Percentiles rank a stretch among this genome's conserved stretches.
Conservation (phyloP, 345 rosid species). For the Euphorbia lathyris region DNA sequence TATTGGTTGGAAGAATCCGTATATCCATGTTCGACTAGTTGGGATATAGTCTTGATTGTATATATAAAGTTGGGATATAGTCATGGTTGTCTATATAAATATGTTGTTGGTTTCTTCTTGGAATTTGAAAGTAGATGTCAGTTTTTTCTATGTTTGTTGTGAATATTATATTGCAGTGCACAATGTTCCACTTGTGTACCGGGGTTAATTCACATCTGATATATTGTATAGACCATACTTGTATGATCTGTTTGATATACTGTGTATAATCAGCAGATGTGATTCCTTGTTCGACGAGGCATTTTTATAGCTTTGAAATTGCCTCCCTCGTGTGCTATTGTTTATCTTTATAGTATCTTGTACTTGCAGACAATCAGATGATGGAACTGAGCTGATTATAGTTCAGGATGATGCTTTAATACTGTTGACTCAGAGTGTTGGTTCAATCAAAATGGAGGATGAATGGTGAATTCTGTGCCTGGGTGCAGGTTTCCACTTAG, state of each 20-base stretch:
- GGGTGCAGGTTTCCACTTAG: too few species aligned
- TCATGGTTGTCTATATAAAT: background rate
- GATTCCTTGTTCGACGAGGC: background rate
- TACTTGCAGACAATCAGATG: too few species aligned
- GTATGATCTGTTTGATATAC: background rate
- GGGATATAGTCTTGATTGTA: background rate
- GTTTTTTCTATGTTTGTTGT: background rate
- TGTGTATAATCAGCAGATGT: background rate
- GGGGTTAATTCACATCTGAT: background rate
- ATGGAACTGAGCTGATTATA: too few species aligned
- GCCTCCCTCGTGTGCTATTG: background rate
- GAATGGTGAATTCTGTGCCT: too few species aligned
- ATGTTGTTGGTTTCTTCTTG: background rate
- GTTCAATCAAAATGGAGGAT: too few species aligned
- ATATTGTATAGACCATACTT: background rate
- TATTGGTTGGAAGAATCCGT: too few species aligned
- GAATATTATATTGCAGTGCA: background rate
- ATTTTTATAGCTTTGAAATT: background rate
- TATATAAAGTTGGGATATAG: background rate
- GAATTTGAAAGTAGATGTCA: background rate
- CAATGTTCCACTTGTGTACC: background rate
- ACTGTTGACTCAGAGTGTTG: too few species aligned
- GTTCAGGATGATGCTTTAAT: too few species aligned
- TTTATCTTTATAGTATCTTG: too few species aligned
- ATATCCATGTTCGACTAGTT: too few species aligned